Evolutionary conservation across 805 yeast genomes (phyloP).

Genomic region (Nakazawaea pomicola): DNA sequence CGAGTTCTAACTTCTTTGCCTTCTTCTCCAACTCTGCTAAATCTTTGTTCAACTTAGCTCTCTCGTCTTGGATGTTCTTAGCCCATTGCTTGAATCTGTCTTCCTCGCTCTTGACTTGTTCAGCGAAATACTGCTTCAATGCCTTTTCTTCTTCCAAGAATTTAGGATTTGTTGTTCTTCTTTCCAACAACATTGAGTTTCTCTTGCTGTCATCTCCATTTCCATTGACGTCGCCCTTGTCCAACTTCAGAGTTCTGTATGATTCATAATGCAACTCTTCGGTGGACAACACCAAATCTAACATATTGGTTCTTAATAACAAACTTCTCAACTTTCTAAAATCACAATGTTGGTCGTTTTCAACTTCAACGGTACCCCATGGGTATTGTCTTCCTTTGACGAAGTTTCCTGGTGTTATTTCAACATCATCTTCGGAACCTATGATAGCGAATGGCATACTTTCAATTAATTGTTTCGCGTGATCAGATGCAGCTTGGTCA

Average conservation of each 20-base stretch:
- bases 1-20: slow-evolving; percentile 70
- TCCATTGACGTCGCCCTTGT: slow-evolving; percentile 33
- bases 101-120: slow-evolving; percentile 94
- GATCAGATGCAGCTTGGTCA: slow-evolving; percentile 73
- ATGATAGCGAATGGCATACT: slow-evolving; percentile 85
- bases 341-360: slow-evolving; percentile 81
- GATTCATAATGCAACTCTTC: slow-evolving; percentile 78
- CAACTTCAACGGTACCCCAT: slow-evolving; percentile 89
- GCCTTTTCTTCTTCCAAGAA: slow-evolving; percentile 96
- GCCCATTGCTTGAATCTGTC: slow-evolving; percentile 99
- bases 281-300: slow-evolving; percentile 76
- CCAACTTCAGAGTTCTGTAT: slow-evolving; percentile 70
- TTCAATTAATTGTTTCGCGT: slow-evolving; percentile 73
- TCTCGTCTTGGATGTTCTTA: slow-evolving; percentile 90
- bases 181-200: slow-evolving; percentile 27
- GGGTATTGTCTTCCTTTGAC: slow-evolving; percentile 83
- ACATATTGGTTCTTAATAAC: slow-evolving; percentile 75
- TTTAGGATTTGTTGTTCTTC: slow-evolving; percentile 74
- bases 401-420: slow-evolving; percentile 54
- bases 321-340: slow-evolving; percentile 76
- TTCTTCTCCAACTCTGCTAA: slow-evolving; percentile 82
- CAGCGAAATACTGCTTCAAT: slow-evolving; percentile 89
- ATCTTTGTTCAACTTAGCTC: slow-evolving; percentile 90
- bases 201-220: slow-evolving; percentile 17
- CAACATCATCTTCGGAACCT: slow-evolving; percentile 70